These are phyloP conservation scores for Plasmodium knowlesi DNA, from an alignment of 169 alveolate species.

Conservation along the genomic window DNA sequence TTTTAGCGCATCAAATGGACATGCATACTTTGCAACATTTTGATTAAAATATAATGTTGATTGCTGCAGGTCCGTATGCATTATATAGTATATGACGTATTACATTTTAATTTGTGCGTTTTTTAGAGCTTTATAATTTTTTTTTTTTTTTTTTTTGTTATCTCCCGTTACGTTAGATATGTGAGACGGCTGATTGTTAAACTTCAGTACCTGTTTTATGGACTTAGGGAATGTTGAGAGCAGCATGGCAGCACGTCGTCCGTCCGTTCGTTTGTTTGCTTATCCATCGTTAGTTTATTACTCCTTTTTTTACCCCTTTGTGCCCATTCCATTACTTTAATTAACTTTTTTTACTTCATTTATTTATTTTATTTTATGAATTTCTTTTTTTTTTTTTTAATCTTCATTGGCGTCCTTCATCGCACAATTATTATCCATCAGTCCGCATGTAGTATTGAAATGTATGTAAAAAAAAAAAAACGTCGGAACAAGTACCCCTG, in stretches of 20 bases:
- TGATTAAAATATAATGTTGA: background rate
- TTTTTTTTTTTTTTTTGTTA: background rate
- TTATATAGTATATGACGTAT: background rate
- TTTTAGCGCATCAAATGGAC: background rate
- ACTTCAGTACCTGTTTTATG: background rate
- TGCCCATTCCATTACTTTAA: background rate
- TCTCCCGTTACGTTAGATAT: background rate
- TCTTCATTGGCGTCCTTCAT: background rate
- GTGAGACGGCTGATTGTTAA: background rate
- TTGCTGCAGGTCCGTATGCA: background rate
- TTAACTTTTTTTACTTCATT: constrained; percentile 3
- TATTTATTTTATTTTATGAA: background rate
- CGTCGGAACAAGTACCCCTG: background rate
- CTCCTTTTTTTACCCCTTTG: background rate
- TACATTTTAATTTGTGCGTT: background rate
- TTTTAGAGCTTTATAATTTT: constrained; percentile 4
- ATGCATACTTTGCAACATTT: background rate
- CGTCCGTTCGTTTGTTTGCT: background rate
- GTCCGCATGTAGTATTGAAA: background rate
- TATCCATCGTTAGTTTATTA: background rate
- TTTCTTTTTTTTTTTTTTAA: background rate
- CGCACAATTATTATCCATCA: background rate
- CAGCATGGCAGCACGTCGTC: background rate
- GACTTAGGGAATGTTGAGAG: background rate
- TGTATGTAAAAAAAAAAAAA: background rate